phyloP scores from a whole-genome alignment of 805 yeast genomes.

The Tetrapisispora phaffii region DNA sequence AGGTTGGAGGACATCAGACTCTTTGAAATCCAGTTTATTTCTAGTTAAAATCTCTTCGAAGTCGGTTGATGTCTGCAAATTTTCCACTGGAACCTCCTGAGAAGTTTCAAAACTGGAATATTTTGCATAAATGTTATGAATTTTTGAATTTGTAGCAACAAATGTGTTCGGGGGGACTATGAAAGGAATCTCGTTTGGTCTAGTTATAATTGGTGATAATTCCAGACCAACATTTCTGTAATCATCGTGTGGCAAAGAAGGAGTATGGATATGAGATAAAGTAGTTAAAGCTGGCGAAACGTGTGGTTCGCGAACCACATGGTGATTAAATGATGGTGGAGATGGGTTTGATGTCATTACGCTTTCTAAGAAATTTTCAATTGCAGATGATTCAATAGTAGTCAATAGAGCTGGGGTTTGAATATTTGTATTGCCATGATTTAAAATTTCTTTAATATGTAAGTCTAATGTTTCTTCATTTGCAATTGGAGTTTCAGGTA shows the following conservation, averaged over 20 bases:
- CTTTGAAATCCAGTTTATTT: neutral
- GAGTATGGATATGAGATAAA: neutral
- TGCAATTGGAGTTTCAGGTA: neutral
- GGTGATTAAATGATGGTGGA: neutral
- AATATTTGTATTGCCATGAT: neutral
- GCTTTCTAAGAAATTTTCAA: constrained; percentile 26
- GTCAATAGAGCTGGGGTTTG: constrained; percentile 12
- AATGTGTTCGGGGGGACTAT: constrained; percentile 2
- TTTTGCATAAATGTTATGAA: neutral
- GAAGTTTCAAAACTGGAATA: neutral
- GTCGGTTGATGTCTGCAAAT: neutral
- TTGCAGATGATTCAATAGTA: constrained; percentile 26
- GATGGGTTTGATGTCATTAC: constrained; percentile 8
- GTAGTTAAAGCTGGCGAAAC: neutral
- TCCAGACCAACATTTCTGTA: neutral
- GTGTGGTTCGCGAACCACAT: neutral
- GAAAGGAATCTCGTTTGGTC: constrained; percentile 2
- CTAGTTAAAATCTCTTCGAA: neutral
- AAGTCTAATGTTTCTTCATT: neutral
- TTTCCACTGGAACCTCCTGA: too few species aligned
- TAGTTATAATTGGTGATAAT: neutral
- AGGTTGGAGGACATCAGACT: neutral
- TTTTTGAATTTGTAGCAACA: neutral
- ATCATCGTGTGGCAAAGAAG: neutral
- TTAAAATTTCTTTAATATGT: constrained; percentile 1